Evolutionary conservation across 768 basidiomycete genomes (phyloP), one percentile per base, ranked within the genome.

Genomic region (Suillus alpinus): DNA sequence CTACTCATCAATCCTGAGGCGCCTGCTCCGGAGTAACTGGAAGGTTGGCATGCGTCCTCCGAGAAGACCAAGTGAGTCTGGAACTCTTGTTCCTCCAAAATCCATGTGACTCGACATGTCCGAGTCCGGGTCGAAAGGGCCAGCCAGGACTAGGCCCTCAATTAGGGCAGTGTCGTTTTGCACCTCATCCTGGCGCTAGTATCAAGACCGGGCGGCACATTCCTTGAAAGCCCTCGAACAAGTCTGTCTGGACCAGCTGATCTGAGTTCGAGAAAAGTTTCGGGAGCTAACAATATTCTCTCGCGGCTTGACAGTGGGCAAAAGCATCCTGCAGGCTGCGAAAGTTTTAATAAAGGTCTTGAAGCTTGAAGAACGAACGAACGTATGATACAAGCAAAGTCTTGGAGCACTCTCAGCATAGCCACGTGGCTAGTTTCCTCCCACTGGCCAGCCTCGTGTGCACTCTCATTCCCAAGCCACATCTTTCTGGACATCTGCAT

Each of bases 401-500:
- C 7, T 44, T 47, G 46, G 23, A 47, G 46, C 46, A 26, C 44
- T 44, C 12, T 26, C 26, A 47, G 14, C 46, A 47, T 47, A 57
- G 56, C 46, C 46, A 51, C 46, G 56, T 44, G 49, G 49, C 2
- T 29, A 6, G 18, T 50, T 31, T 18, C 29, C 29, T 31, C 49
- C 18, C n/a, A n/a, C n/a, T n/a, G n/a, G n/a, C n/a, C 47, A 49
- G 53, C 53, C 34, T 34, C 29, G 41, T 43, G 40, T 40, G n/a
- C n/a, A 26, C 58, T 51, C n/a, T 39, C 57, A 53, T 59, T 63
- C 34, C 56, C 53, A 53, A 55, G 26, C 57, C 39, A 39, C 39
- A 41, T 39, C 60, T 29, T 16, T 58, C 57, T 49, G 26, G 47
- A 16, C 16, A 29, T 50, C 49, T 58, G 60, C 65, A 62, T 60